These are phyloP conservation scores for Pyrenochaeta sp. DNA, from an alignment of 2,329 filamentous ascomycete genomes.

Conservation along the genomic window DNA sequence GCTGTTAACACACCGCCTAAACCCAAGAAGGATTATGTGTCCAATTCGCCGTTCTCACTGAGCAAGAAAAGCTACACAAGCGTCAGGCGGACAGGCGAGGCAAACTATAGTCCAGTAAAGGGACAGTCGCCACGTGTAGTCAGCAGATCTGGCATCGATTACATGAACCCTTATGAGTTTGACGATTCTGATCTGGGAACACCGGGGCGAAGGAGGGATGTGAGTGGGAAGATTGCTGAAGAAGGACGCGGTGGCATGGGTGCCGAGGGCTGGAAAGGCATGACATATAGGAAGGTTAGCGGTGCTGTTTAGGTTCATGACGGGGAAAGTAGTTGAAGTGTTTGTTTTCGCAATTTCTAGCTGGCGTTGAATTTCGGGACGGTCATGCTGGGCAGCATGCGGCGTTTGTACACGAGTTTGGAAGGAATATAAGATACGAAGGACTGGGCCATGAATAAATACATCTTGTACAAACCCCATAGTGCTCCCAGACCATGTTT, in stretches of 20 bases:
- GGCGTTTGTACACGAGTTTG: not conserved
- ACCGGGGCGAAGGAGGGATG: conserved; percentile 54
- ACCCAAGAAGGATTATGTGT: conserved; percentile 14
- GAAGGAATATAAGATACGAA: not conserved
- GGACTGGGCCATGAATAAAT: too few species aligned
- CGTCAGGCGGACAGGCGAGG: conserved; percentile 42
- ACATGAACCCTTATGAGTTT: conserved; percentile 47
- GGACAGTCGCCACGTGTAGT: conserved; percentile 53
- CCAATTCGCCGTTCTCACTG: conserved; percentile 37
- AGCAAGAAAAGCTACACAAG: conserved; percentile 44
- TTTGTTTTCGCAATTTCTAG: not conserved
- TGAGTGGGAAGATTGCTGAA: conserved; percentile 76
- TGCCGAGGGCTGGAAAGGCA: conserved; percentile 44
- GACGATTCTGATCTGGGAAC: conserved; percentile 43
- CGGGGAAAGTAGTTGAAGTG: conserved; percentile 6
- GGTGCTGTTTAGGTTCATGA: conserved; percentile 34
- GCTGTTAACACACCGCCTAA: conserved; percentile 31
- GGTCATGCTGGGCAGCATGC: not conserved
- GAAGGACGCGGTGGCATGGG: conserved; percentile 66
- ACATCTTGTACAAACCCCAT: too few species aligned
- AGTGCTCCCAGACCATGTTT: too few species aligned
- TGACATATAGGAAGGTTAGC: conserved; percentile 52
- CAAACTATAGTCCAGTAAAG: conserved; percentile 36
- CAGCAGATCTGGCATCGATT: conserved; percentile 57
- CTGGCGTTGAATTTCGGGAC: not conserved